Conservation (phyloP, 2,329 filamentous ascomycete species). For the Fusarium sp. region DNA sequence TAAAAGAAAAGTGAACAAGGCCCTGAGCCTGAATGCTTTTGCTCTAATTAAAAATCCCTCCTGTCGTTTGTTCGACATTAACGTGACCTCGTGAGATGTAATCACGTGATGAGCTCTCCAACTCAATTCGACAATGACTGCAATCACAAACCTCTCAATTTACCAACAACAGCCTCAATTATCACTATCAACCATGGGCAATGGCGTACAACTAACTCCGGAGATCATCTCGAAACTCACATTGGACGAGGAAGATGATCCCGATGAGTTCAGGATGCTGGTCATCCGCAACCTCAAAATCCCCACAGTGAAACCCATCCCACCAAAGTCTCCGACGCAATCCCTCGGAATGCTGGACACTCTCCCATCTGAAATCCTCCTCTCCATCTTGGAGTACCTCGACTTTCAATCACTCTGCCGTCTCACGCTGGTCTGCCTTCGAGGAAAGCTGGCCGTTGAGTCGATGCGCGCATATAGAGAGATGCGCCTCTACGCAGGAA, state of each 20-base stretch:
- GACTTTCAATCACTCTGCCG: constrained; percentile 38
- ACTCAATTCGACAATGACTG: neutral
- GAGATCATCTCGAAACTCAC: neutral
- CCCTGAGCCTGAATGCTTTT: too few species aligned
- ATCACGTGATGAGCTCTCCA: neutral
- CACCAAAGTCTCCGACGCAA: neutral
- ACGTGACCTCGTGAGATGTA: neutral
- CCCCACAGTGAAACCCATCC: neutral
- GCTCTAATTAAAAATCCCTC: neutral
- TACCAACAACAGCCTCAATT: neutral
- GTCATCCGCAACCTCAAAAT: neutral
- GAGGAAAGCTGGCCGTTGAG: constrained; percentile 34
- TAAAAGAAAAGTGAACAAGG: neutral
- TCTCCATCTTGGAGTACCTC: constrained; percentile 35
- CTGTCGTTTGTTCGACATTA: neutral
- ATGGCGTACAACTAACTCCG: neutral
- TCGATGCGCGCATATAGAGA: constrained; percentile 49
- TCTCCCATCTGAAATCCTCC: constrained; percentile 35
- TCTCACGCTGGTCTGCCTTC: constrained; percentile 34
- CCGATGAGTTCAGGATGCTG: neutral
- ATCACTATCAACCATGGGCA: neutral
- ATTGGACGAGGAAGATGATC: neutral
- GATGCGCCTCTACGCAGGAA: constrained; percentile 49
- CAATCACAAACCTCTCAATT: neutral
- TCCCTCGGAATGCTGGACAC: constrained; percentile 36